These are phyloP conservation scores for Yamadazyma mexicana DNA, from an alignment of 1,139 yeast genomes.

Conservation along the genomic window DNA sequence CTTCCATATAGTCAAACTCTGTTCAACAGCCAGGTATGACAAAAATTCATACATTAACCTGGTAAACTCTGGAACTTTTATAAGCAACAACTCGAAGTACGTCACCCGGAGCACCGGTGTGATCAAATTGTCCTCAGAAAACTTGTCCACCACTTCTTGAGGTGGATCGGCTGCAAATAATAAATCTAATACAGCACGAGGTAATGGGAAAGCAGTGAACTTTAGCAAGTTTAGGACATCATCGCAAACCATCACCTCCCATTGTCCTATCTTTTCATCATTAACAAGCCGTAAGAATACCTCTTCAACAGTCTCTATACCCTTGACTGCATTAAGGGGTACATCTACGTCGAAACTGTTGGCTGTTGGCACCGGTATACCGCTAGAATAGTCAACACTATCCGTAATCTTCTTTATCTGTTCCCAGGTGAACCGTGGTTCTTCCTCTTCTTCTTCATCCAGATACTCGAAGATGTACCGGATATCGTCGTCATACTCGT, in stretches of 20 bases:
- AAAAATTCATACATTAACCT: background rate
- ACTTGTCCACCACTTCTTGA: constrained; percentile 6
- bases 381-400: no score
- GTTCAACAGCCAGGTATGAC: constrained; percentile 38
- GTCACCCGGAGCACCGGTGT: constrained; percentile 46
- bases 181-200: no score
- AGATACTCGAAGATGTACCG: constrained; percentile 57
- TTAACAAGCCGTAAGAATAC: no score
- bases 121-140: constrained; percentile 20
- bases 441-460: background rate
- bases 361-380: no score
- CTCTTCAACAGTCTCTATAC: no score
- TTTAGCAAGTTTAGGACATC: no score
- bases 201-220: no score
- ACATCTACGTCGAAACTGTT: no score
- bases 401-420: constrained; percentile 2
- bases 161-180: constrained; percentile 26
- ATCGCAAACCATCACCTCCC: no score
- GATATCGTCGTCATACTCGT: constrained; percentile 71
- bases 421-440: no score
- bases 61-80: constrained; percentile 34
- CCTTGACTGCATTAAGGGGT: no score
- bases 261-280: no score
- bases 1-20: constrained; percentile 67
- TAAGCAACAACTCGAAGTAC: constrained; percentile 38